phyloP scores from a whole-genome alignment of 257 asterid species.

The Przewalskia tangutica region DNA sequence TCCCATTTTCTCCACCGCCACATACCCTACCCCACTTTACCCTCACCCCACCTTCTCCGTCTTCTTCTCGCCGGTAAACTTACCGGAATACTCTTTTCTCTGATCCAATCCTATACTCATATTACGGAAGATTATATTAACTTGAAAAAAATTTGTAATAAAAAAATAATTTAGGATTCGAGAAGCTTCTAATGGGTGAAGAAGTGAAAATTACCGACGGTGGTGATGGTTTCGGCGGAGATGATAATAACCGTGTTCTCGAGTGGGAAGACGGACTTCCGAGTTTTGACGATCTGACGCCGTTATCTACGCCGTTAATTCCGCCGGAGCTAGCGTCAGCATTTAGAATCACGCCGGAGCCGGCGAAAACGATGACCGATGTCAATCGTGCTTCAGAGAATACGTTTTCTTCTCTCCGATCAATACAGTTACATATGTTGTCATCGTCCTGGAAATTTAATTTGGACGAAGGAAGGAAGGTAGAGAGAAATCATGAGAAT shows the following conservation, averaged over 20 bases:
- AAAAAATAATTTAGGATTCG: too few species aligned
- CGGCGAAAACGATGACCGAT: slow-evolving; percentile 7
- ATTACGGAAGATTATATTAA: too few species aligned
- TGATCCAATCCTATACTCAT: background rate
- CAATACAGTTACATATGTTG: too few species aligned
- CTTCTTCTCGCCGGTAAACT: background rate
- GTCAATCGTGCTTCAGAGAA: slow-evolving; percentile 17
- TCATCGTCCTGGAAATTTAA: too few species aligned
- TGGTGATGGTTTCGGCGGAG: background rate
- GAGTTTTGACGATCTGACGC: slow-evolving; percentile 15
- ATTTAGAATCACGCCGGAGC: slow-evolving; percentile 16
- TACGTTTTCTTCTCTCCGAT: slow-evolving; percentile 3
- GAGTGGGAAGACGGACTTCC: slow-evolving; percentile 21
- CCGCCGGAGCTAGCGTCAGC: slow-evolving; percentile 20
- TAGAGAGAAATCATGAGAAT: too few species aligned
- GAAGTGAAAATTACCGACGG: slow-evolving; percentile 34
- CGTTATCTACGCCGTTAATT: slow-evolving; percentile 13
- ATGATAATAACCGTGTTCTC: slow-evolving; percentile 5
- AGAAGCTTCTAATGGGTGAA: slow-evolving; percentile 36
- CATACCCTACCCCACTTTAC: background rate
- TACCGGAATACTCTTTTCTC: background rate
- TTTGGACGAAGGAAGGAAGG: too few species aligned
- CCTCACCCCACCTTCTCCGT: too few species aligned
- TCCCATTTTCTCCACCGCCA: slow-evolving; percentile 18
- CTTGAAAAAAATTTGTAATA: too few species aligned